phyloP scores from a whole-genome alignment of 2,329 filamentous ascomycete species.

The Alternaria novae-zelandiae region DNA sequence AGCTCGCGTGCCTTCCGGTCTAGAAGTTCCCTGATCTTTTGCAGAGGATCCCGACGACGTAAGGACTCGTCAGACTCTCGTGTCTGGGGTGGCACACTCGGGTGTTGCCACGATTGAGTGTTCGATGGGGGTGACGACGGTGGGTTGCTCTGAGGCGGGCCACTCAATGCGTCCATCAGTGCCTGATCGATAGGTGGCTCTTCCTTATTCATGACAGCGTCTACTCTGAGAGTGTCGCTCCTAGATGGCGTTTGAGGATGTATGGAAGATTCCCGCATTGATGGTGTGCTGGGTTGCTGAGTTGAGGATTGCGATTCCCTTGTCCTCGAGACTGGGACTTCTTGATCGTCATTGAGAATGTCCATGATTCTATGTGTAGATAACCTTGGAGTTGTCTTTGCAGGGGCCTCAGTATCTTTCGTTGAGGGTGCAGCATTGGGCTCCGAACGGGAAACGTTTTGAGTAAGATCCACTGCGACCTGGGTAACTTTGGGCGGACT shows the following conservation, averaged over 20 bases:
- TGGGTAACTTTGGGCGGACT: conserved; percentile 21
- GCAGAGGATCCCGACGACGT: conserved; percentile 33
- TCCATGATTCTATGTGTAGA: conserved; percentile 48
- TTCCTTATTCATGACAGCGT: conserved; percentile 25
- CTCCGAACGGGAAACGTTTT: conserved; percentile 12
- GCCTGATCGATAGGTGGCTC: conserved; percentile 32
- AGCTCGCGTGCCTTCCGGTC: conserved; percentile 33
- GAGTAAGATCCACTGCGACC: conserved; percentile 2
- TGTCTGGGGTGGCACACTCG: conserved; percentile 17
- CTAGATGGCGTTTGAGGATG: conserved; percentile 29
- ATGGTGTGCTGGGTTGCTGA: conserved; percentile 27
- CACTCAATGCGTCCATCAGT: conserved; percentile 28
- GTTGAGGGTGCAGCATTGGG: conserved; percentile 8
- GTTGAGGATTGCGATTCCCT: conserved; percentile 23
- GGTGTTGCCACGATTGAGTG: conserved; percentile 20
- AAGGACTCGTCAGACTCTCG: conserved; percentile 32
- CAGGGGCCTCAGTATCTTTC: conserved; percentile 21
- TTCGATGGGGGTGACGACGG: conserved; percentile 27
- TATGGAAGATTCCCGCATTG: conserved; percentile 12
- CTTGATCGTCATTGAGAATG: conserved; percentile 45
- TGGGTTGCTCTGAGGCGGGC: conserved; percentile 24
- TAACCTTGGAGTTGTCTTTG: conserved; percentile 31
- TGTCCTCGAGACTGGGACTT: conserved; percentile 31
- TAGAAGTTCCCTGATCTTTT: conserved; percentile 34
- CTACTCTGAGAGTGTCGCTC: conserved; percentile 21